phyloP scores from a whole-genome alignment of 331 rosid species.

The Cydonia oblonga region DNA sequence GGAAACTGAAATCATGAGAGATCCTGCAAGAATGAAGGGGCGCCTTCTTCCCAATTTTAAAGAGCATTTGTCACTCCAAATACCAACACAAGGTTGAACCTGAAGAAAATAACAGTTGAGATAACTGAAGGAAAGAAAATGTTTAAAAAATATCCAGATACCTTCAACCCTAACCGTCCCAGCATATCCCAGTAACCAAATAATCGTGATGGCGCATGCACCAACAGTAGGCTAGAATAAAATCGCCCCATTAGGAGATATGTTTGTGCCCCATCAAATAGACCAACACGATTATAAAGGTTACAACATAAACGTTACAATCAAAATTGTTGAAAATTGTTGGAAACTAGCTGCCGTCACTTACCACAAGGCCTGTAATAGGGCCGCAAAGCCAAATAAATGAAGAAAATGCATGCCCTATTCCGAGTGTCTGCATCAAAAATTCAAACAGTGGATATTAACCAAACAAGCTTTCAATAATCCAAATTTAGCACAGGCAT shows the following conservation, averaged over 20 bases:
- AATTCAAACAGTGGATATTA: slow-evolving; percentile 10
- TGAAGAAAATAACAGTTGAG: slow-evolving; percentile 6
- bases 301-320: not conserved
- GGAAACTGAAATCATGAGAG: slow-evolving; percentile 68
- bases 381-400: slow-evolving; percentile 99
- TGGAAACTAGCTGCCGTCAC: slow-evolving; percentile 12
- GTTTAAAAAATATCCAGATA: not conserved
- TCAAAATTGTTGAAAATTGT: not conserved
- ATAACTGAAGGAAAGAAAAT: not conserved
- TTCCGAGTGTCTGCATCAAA: slow-evolving; percentile 87
- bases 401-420: slow-evolving; percentile 95
- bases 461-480: not conserved
- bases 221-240: not conserved
- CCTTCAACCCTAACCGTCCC: not conserved
- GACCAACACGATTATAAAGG: not conserved
- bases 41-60: slow-evolving; percentile 91
- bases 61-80: slow-evolving; percentile 97
- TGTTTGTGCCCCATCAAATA: not conserved
- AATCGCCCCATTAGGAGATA: not conserved
- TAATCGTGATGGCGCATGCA: not conserved
- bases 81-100: slow-evolving; percentile 98
- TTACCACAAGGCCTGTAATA: slow-evolving; percentile 97
- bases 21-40: slow-evolving; percentile 91
- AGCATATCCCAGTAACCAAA: not conserved
- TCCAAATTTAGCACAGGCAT: not conserved